Conservation (phyloP, 768 basidiomycete genomes). For the Serendipita vermifera region DNA sequence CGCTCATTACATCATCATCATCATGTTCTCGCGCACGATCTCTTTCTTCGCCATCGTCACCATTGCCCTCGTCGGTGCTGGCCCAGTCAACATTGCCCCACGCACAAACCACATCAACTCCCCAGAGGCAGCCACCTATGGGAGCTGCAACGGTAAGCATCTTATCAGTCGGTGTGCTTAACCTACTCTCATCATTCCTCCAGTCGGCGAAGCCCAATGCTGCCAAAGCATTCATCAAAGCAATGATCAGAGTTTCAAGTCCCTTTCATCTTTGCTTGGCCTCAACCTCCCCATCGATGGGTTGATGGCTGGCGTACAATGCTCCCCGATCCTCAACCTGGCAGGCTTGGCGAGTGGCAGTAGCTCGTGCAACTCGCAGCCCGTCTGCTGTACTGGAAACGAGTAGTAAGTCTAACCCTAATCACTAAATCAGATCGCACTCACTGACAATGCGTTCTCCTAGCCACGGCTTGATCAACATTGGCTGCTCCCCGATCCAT, state of each 20-base stretch:
- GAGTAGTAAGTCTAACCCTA: background rate
- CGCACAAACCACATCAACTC: conserved; percentile 1
- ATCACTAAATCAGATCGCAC: too few relatives aligned
- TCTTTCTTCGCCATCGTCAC: background rate
- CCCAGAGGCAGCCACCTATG: background rate
- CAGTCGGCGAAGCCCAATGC: conserved; percentile 6
- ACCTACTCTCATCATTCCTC: background rate
- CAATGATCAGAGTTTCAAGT: background rate
- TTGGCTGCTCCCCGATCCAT: background rate
- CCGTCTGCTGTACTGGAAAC: conserved; percentile 3
- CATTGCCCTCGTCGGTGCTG: background rate
- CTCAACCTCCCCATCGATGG: background rate
- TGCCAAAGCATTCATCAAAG: conserved; percentile 5
- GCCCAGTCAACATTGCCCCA: background rate
- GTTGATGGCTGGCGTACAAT: background rate
- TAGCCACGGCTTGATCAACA: conserved; percentile 7
- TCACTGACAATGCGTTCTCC: background rate
- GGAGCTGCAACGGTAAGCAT: background rate
- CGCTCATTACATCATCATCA: background rate
- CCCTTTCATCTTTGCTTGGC: background rate
- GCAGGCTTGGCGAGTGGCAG: background rate
- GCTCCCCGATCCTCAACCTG: background rate
- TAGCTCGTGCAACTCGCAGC: background rate
- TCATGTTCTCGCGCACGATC: background rate
- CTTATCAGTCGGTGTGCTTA: background rate